Conservation (phyloP, 441 rosid species). For the Biscutella auriculata region DNA sequence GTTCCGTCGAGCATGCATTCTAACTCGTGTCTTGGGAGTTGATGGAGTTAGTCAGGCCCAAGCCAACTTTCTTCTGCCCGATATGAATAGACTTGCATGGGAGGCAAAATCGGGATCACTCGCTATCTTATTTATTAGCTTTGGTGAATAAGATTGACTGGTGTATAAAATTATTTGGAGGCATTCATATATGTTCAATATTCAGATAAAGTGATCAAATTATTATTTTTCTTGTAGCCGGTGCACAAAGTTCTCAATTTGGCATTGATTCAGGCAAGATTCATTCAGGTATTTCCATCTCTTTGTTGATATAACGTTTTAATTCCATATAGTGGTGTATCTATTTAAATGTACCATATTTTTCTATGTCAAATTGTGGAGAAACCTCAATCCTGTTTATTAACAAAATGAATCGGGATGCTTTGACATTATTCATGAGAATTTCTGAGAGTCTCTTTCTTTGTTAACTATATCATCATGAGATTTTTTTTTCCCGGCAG, state of each 20-base stretch:
- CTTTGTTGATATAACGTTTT: neutral
- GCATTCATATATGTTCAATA: neutral
- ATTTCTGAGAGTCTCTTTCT: slow-evolving; percentile 4
- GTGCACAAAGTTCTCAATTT: slow-evolving; percentile 45
- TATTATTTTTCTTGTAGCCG: slow-evolving; percentile 40
- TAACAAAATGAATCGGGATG: neutral
- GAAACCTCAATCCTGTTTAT: neutral
- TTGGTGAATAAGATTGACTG: slow-evolving; percentile 34
- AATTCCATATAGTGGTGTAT: neutral
- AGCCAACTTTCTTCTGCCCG: slow-evolving; percentile 77
- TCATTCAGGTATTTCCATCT: slow-evolving; percentile 35
- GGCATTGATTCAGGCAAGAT: slow-evolving; percentile 51
- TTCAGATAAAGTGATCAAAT: slow-evolving; percentile 9
- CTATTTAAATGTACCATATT: neutral
- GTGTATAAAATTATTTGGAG: neutral
- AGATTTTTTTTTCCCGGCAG: slow-evolving; percentile 31
- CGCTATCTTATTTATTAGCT: slow-evolving; percentile 68
- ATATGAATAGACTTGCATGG: slow-evolving; percentile 58
- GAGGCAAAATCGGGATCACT: slow-evolving; percentile 80
- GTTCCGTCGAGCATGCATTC: slow-evolving; percentile 65
- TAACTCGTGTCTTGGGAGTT: slow-evolving; percentile 59
- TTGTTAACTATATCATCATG: neutral
- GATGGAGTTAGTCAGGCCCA: slow-evolving; percentile 56
- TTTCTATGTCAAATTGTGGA: neutral
- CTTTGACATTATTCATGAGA: slow-evolving; percentile 1